Evolutionary conservation across 257 asterid species (phyloP).

Genomic region (Przewalskia tangutica): DNA sequence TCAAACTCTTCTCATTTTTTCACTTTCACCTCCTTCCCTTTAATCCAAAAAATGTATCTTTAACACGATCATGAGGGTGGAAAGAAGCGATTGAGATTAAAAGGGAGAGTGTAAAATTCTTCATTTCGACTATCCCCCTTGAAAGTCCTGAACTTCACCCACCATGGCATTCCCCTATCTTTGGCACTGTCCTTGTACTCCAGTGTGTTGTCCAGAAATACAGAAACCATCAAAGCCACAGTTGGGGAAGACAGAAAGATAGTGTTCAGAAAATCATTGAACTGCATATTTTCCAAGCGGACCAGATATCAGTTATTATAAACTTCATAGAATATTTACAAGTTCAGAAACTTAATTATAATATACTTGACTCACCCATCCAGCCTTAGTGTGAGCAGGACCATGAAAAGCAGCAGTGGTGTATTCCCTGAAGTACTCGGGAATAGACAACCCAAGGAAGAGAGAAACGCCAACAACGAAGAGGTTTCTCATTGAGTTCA

Average conservation of each 20-base stretch:
- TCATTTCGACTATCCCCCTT: conserved; percentile 90
- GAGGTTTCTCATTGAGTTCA: conserved; percentile 96
- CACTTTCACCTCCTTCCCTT: not conserved
- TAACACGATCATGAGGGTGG: conserved; percentile 62
- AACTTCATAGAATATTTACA: not conserved
- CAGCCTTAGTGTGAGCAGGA: conserved; percentile 85
- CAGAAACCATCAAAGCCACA: conserved; percentile 66
- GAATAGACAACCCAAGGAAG: conserved; percentile 83
- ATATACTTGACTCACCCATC: conserved; percentile 56
- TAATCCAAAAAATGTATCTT: not conserved
- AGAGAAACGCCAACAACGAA: conserved; percentile 79
- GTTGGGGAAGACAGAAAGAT: conserved; percentile 75
- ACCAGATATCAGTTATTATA: not conserved
- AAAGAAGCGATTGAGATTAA: conserved; percentile 88
- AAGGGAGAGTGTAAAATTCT: conserved; percentile 95
- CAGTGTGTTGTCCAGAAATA: conserved; percentile 88
- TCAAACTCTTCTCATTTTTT: not conserved
- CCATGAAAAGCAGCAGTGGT: conserved; percentile 68
- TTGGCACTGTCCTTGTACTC: conserved; percentile 80
- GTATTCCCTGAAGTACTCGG: conserved; percentile 89
- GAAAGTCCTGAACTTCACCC: conserved; percentile 84
- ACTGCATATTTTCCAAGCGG: conserved; percentile 34
- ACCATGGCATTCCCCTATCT: conserved; percentile 99
- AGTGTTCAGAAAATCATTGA: conserved; percentile 89
- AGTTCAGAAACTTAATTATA: not conserved